Evolutionary conservation across 371 early-diverging fungal genomes (phyloP).

Genomic region (Paraphysoderma sedebokerense): DNA sequence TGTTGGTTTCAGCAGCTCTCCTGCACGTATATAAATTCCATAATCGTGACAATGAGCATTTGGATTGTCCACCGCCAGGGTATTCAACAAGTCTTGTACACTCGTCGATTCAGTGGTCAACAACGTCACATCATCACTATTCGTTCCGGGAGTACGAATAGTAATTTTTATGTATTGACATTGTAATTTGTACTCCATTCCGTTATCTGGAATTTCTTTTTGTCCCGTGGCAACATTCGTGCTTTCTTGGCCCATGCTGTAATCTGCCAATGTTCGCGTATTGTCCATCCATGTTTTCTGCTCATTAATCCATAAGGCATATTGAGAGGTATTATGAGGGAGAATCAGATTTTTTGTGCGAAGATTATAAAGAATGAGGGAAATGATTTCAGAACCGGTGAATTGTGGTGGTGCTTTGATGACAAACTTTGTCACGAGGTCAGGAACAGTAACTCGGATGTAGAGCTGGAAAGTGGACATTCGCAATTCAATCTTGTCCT

Average conservation of each 20-base stretch:
- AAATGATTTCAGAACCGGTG: background rate
- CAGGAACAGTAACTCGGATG: background rate
- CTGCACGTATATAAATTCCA: conserved; percentile 3
- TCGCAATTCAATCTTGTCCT: background rate
- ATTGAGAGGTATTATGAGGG: background rate
- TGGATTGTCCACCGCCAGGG: background rate
- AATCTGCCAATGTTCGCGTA: background rate
- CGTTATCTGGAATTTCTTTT: background rate
- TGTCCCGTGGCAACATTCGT: background rate
- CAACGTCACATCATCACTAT: no score
- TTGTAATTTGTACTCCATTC: conserved; percentile 4
- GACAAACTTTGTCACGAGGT: background rate
- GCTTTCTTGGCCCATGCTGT: conserved; percentile 5
- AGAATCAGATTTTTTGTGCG: conserved; percentile 5
- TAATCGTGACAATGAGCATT: background rate
- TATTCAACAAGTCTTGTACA: conserved; percentile 2
- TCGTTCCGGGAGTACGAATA: no score
- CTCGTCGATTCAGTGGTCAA: background rate
- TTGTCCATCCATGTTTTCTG: conserved; percentile 8
- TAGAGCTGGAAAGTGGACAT: background rate
- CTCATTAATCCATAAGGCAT: conserved; percentile 6
- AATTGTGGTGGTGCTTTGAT: background rate
- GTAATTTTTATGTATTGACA: conserved; percentile 5
- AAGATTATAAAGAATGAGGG: conserved; percentile 9
- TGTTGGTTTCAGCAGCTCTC: conserved; percentile 1